A percentile compares a stretch with the other conserved stretches of the same genome.
Evolutionary conservation across 257 asterid species (phyloP).

Genomic region (Parsonsia alboflavescens): DNA sequence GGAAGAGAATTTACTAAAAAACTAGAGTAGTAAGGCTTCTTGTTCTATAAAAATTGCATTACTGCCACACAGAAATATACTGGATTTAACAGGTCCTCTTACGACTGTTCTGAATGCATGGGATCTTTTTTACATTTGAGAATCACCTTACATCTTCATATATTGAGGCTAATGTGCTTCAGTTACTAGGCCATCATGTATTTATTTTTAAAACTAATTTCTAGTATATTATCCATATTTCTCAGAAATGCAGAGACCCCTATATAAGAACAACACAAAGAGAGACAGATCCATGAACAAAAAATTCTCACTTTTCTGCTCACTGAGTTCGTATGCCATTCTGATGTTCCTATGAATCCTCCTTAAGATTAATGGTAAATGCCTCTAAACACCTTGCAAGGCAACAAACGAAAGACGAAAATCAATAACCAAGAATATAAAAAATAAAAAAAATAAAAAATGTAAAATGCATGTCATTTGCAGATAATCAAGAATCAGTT

Average conservation of each 20-base stretch:
- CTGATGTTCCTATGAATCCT: neutral
- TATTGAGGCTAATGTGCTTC: neutral
- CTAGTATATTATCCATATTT: neutral
- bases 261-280: neutral
- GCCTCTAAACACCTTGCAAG: neutral
- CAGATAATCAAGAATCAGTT: neutral
- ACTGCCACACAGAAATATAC: neutral
- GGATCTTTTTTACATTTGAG: neutral
- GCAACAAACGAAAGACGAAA: neutral
- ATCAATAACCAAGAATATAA: no score
- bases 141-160: neutral
- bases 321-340: constrained; percentile 7
- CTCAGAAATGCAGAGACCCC: neutral
- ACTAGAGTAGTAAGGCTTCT: neutral
- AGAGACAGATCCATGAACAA: neutral
- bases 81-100: neutral
- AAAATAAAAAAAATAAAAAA: no score
- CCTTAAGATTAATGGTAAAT: neutral
- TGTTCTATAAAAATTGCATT: neutral
- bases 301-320: neutral
- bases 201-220: no score
- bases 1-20: no score
- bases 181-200: neutral
- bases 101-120: neutral
- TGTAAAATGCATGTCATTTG: neutral